Conservation (phyloP, 78 protist genomes). For the Pigoraptor vietnamica region DNA sequence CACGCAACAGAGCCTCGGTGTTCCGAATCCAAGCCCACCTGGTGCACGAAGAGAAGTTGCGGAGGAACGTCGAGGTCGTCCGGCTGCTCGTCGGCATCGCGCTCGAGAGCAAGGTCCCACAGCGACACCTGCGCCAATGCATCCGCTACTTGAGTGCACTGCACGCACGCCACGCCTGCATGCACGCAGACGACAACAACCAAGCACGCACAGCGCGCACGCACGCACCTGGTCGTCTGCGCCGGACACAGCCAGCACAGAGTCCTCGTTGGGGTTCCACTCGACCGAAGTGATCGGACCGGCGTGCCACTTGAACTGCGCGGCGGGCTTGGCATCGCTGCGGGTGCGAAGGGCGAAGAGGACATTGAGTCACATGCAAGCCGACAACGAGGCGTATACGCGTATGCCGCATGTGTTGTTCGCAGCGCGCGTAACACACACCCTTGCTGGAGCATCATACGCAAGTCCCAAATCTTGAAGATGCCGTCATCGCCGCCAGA, state of each 20-base stretch:
- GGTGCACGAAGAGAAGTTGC: slow-evolving; percentile 85
- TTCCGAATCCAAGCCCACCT: too few relatives aligned
- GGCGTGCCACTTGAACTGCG: slow-evolving; percentile 54
- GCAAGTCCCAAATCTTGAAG: slow-evolving; percentile 88
- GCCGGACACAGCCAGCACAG: slow-evolving; percentile 74
- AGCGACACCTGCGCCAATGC: slow-evolving; percentile 64
- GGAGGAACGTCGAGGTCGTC: slow-evolving; percentile 66
- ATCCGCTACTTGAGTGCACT: background rate
- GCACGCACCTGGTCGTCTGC: slow-evolving; percentile 60
- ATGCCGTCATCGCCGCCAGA: slow-evolving; percentile 92
- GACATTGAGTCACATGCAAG: too few relatives aligned
- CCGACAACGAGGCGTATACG: too few relatives aligned
- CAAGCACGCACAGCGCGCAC: background rate
- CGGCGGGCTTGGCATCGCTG: slow-evolving; percentile 15
- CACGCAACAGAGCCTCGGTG: too few relatives aligned
- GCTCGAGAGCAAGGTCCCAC: slow-evolving; percentile 91
- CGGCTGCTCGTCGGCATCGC: slow-evolving; percentile 72
- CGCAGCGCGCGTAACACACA: background rate
- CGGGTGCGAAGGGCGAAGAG: too few relatives aligned
- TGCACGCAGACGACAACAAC: background rate
- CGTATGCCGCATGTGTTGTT: too few relatives aligned
- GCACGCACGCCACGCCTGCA: background rate
- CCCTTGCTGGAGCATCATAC: slow-evolving; percentile 43
- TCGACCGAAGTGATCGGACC: slow-evolving; percentile 83
- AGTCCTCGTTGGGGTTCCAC: slow-evolving; percentile 84